Conservation (phyloP, 1,284 basidiomycete genomes). For the Ceratobasidium sp. region DNA sequence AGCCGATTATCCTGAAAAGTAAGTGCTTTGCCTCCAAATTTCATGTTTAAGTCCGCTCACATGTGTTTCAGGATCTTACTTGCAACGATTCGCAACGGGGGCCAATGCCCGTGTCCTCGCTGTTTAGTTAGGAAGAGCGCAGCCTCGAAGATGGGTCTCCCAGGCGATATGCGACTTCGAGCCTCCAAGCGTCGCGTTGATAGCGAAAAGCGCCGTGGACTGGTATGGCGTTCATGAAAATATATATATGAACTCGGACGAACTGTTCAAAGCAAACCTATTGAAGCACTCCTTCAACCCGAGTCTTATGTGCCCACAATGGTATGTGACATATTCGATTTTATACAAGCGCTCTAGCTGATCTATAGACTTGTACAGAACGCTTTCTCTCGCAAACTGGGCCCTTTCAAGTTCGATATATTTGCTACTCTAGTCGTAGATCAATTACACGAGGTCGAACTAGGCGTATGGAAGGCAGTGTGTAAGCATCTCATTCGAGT, state of each 20-base stretch:
- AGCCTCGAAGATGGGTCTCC: slow-evolving; percentile 39
- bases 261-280: slow-evolving; percentile 8
- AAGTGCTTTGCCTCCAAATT: slow-evolving; percentile 38
- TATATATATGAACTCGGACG: slow-evolving; percentile 28
- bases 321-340: slow-evolving; percentile 28
- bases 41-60: neutral
- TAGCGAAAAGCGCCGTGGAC: neutral
- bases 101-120: slow-evolving; percentile 47
- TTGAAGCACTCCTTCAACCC: slow-evolving; percentile 38
- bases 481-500: slow-evolving; percentile 54
- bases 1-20: slow-evolving; percentile 62
- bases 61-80: neutral
- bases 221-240: slow-evolving; percentile 8
- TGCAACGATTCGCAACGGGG: slow-evolving; percentile 47
- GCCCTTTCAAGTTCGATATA: slow-evolving; percentile 44
- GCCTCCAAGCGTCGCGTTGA: slow-evolving; percentile 8
- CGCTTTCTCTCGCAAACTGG: slow-evolving; percentile 45
- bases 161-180: slow-evolving; percentile 48
- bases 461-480: slow-evolving; percentile 53
- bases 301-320: slow-evolving; percentile 42
- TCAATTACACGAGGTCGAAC: slow-evolving; percentile 49
- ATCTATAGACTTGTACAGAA: slow-evolving; percentile 44
- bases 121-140: slow-evolving; percentile 29
- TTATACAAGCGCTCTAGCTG: neutral
- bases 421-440: slow-evolving; percentile 47